phyloP scores from a whole-genome alignment of 805 yeast species.

The Blastobotrys americana region DNA sequence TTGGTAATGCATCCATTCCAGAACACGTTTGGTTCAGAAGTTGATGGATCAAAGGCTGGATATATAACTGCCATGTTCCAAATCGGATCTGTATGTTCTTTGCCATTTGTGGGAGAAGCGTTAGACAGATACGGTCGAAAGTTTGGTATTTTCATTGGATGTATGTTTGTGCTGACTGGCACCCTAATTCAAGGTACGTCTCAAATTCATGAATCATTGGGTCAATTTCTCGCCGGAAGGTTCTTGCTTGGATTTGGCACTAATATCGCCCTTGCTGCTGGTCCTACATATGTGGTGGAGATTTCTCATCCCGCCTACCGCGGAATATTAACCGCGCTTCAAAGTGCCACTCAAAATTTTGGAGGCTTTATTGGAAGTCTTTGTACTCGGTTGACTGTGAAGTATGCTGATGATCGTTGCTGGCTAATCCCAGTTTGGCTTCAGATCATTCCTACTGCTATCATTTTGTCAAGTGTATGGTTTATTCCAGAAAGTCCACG shows the following conservation, averaged over 20 bases:
- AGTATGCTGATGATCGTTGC: slow-evolving; percentile 5
- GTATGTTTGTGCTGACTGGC: slow-evolving; percentile 9
- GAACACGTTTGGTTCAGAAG: slow-evolving; percentile 12
- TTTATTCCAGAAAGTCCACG: slow-evolving; percentile 16
- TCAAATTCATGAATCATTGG: not conserved
- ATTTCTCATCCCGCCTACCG: slow-evolving; percentile 17
- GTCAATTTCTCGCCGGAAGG: slow-evolving; percentile 16
- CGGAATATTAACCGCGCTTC: slow-evolving; percentile 18
- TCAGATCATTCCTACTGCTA: slow-evolving; percentile 10
- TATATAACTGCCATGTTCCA: slow-evolving; percentile 17
- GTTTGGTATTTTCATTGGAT: slow-evolving; percentile 11
- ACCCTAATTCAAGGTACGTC: slow-evolving; percentile 10
- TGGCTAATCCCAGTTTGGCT: slow-evolving; percentile 17
- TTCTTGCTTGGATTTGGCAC: slow-evolving; percentile 19
- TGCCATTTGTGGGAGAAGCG: slow-evolving; percentile 16
- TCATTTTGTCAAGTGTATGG: slow-evolving; percentile 4
- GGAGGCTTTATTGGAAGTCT: slow-evolving; percentile 15
- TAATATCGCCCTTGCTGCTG: slow-evolving; percentile 11
- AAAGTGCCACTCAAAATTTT: slow-evolving; percentile 8
- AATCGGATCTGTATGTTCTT: slow-evolving; percentile 16
- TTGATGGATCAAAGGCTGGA: slow-evolving; percentile 16
- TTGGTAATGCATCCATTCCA: slow-evolving; percentile 9
- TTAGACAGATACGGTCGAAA: slow-evolving; percentile 14
- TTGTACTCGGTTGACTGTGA: slow-evolving; percentile 9
- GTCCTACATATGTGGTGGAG: slow-evolving; percentile 17